Percentiles rank a stretch among this genome's conserved stretches.
Evolutionary conservation across 2,329 filamentous ascomycete genomes (phyloP).

Genomic region (Chrysoporthe deuterocubensis): DNA sequence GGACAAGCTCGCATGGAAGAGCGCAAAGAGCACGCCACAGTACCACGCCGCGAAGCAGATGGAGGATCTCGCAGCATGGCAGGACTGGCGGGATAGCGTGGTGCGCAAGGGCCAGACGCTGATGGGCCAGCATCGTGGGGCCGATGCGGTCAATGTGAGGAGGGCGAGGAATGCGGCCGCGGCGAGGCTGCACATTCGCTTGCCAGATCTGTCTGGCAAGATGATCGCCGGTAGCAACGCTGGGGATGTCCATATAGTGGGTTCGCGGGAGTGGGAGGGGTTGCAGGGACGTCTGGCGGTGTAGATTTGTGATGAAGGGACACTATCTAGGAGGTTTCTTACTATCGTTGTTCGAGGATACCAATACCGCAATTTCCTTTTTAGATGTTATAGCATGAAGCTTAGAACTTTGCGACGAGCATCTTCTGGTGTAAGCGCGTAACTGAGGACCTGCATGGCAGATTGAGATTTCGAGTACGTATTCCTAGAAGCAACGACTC

Average conservation of each 20-base stretch:
- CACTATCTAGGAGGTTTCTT: background rate
- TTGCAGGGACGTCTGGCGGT: slow-evolving; percentile 50
- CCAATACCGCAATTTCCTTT: slow-evolving; percentile 22
- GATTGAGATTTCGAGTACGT: too few relatives aligned
- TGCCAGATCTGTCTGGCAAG: slow-evolving; percentile 54
- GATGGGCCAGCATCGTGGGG: slow-evolving; percentile 29
- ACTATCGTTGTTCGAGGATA: slow-evolving; percentile 21
- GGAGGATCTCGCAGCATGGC: slow-evolving; percentile 69
- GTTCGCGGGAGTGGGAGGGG: slow-evolving; percentile 59
- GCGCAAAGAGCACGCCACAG: slow-evolving; percentile 64
- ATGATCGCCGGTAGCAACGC: slow-evolving; percentile 40
- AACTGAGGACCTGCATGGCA: too few relatives aligned
- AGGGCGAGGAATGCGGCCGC: slow-evolving; percentile 40
- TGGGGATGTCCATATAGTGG: slow-evolving; percentile 54
- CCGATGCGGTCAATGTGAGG: slow-evolving; percentile 35
- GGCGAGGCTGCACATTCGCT: slow-evolving; percentile 55
- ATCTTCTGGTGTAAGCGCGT: too few relatives aligned
- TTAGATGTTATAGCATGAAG: background rate
- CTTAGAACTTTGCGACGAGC: too few relatives aligned
- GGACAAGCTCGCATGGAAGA: slow-evolving; percentile 69
- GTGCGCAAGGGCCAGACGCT: slow-evolving; percentile 56
- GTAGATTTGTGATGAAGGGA: background rate
- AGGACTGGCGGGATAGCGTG: slow-evolving; percentile 60
- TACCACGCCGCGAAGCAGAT: slow-evolving; percentile 68
- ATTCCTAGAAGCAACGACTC: too few relatives aligned